phyloP scores from a whole-genome alignment of 768 basidiomycete genomes.

The Lentinula edodes region DNA sequence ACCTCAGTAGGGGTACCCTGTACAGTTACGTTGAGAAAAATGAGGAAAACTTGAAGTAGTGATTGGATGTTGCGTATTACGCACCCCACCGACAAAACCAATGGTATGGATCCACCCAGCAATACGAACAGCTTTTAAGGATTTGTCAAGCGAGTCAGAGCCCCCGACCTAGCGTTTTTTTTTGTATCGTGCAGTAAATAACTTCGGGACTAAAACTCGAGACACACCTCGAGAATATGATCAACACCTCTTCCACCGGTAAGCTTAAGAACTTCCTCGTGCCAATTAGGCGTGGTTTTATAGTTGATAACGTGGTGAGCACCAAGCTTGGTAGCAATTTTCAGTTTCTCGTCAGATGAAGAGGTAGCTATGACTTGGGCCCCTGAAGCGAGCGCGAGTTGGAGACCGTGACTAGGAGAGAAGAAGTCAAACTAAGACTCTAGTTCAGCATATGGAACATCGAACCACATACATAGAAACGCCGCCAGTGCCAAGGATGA shows the following conservation, averaged over 20 bases:
- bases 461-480: slow-evolving; percentile 39
- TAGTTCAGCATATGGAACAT: background rate
- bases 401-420: slow-evolving; percentile 41
- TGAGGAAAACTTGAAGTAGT: background rate
- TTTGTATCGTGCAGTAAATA: slow-evolving; percentile 8
- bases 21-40: background rate
- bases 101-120: slow-evolving; percentile 46
- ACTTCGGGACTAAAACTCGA: too few species aligned
- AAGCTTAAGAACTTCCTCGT: slow-evolving; percentile 38
- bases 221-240: slow-evolving; percentile 29
- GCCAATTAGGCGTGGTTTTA: slow-evolving; percentile 52
- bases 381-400: slow-evolving; percentile 58
- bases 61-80: background rate
- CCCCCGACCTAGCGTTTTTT: slow-evolving; percentile 44
- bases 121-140: slow-evolving; percentile 29
- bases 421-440: slow-evolving; percentile 9
- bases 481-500: slow-evolving; percentile 52
- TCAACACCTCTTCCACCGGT: slow-evolving; percentile 34
- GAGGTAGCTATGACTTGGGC: slow-evolving; percentile 64
- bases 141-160: slow-evolving; percentile 41
- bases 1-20: slow-evolving; percentile 20
- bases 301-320: slow-evolving; percentile 59
- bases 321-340: slow-evolving; percentile 45
- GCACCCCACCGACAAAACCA: slow-evolving; percentile 42
- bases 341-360: slow-evolving; percentile 59